Evolutionary conservation across 176 grass and related monocot genomes (phyloP).

Genomic region (Triticum dicoccoides): DNA sequence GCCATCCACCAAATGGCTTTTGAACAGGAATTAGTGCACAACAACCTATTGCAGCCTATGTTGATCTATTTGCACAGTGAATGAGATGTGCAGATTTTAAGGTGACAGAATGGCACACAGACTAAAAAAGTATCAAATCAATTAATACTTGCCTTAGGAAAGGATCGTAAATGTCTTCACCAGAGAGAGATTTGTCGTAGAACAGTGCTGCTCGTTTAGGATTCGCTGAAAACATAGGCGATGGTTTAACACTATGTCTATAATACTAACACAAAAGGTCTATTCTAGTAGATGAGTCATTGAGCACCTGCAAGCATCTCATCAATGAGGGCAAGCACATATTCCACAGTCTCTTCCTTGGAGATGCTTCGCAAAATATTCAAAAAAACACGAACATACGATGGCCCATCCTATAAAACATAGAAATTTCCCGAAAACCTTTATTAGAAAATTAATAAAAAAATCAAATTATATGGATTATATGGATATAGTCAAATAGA

Average conservation of each 20-base stretch:
- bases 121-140: conserved; percentile 21
- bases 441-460: background rate
- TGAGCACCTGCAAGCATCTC: conserved; percentile 82
- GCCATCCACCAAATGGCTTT: conserved; percentile 3
- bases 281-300: conserved; percentile 3
- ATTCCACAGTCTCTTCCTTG: conserved; percentile 96
- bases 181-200: conserved; percentile 73
- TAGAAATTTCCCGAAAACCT: conserved; percentile 22
- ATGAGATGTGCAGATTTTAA: background rate
- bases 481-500: background rate
- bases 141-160: conserved; percentile 78
- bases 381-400: conserved; percentile 70
- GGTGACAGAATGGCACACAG: background rate
- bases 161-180: conserved; percentile 85
- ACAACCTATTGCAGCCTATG: background rate
- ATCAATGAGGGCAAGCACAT: conserved; percentile 93
- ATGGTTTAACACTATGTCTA: conserved; percentile 25
- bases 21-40: background rate
- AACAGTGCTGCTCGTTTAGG: conserved; percentile 70
- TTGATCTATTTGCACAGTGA: background rate
- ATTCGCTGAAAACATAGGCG: conserved; percentile 64
- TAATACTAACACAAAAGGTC: background rate
- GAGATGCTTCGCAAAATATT: conserved; percentile 77
- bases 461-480: background rate
- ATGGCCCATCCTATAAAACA: conserved; percentile 70